These are phyloP conservation scores for Colletotrichum agaves DNA, from an alignment of 2,329 filamentous ascomycete species.

Conservation along the genomic window DNA sequence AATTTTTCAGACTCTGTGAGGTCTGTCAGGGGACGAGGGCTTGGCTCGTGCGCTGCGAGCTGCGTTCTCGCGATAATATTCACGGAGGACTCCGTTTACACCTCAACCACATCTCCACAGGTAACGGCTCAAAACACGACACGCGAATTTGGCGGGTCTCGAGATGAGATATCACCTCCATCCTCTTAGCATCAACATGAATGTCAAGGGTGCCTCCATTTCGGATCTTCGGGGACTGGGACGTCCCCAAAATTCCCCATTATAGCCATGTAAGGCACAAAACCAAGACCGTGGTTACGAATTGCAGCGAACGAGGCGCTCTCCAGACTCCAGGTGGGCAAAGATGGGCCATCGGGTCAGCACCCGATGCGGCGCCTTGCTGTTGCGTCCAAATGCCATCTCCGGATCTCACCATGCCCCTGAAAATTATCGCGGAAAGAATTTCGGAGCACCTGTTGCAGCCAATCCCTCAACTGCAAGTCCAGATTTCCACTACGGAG, in stretches of 20 bases:
- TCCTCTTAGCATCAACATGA: neutral
- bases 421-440: neutral
- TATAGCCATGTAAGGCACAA: slow-evolving; percentile 24
- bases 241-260: neutral
- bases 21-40: neutral
- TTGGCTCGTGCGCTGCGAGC: neutral
- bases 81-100: slow-evolving; percentile 23
- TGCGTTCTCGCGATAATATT: slow-evolving; percentile 22
- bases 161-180: slow-evolving; percentile 10
- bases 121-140: slow-evolving; percentile 6
- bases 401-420: neutral
- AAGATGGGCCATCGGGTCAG: slow-evolving; percentile 5
- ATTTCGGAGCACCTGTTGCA: neutral
- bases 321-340: slow-evolving; percentile 18
- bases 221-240: neutral
- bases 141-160: neutral
- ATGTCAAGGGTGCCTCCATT: slow-evolving; percentile 1
- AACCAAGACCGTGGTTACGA: slow-evolving; percentile 17
- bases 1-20: slow-evolving; percentile 3
- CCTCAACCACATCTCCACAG: slow-evolving; percentile 31
- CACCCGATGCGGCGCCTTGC: neutral
- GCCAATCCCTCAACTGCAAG: neutral
- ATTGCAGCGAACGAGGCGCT: slow-evolving; percentile 6
- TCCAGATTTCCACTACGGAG: slow-evolving; percentile 20
- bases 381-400: neutral